Percentiles rank a stretch among this genome's conserved stretches.
These are phyloP conservation scores for Calonectria multiphialidica DNA, from an alignment of 2,329 filamentous ascomycete genomes.

Conservation along the genomic window DNA sequence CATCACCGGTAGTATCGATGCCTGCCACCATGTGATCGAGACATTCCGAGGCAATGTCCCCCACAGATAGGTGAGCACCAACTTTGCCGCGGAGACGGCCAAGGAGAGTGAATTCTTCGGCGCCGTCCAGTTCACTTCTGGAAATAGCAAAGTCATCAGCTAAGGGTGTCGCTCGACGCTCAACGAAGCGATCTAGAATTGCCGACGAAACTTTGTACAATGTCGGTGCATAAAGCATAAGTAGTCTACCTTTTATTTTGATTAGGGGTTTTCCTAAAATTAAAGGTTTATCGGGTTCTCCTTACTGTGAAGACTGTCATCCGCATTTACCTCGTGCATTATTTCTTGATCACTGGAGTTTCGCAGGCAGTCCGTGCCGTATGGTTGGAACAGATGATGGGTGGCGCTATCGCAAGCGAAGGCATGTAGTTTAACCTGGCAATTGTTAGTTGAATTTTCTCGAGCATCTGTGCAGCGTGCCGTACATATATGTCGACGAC, in stretches of 20 bases:
- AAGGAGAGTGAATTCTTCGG: constrained; percentile 67
- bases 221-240: constrained; percentile 66
- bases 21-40: constrained; percentile 78
- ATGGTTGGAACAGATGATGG: constrained; percentile 74
- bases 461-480: background rate
- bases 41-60: constrained; percentile 74
- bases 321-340: constrained; percentile 75
- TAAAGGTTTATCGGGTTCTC: background rate
- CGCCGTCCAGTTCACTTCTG: constrained; percentile 57
- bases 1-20: constrained; percentile 78
- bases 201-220: constrained; percentile 60
- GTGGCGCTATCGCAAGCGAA: constrained; percentile 77
- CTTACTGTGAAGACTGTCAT: constrained; percentile 74
- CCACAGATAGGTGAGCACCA: constrained; percentile 54
- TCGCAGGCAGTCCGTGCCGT: constrained; percentile 71
- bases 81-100: constrained; percentile 65
- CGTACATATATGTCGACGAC: constrained; percentile 70
- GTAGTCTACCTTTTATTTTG: constrained; percentile 62
- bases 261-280: background rate
- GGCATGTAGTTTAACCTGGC: constrained; percentile 61
- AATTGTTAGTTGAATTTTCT: background rate
- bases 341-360: constrained; percentile 66
- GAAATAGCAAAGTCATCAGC: constrained; percentile 69
- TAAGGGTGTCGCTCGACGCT: constrained; percentile 66
- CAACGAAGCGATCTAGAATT: constrained; percentile 59